Conservation (phyloP, 2,329 filamentous ascomycete species). For the Botrytis fabae region DNA sequence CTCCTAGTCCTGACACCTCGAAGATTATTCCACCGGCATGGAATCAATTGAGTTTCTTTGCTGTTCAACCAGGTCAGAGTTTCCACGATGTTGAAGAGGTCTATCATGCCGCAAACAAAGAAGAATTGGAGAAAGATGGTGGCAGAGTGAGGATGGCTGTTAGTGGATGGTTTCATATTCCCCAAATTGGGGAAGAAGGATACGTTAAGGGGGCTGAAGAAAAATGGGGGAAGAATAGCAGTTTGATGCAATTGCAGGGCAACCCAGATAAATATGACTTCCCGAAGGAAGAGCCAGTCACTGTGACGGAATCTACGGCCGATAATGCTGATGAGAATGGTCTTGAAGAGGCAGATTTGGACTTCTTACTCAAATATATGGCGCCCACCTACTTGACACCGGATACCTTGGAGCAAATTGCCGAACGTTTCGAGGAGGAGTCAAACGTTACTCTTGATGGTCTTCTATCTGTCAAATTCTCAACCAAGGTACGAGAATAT, state of each 20-base stretch:
- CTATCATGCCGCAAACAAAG: conserved; percentile 66
- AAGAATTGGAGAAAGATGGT: conserved; percentile 65
- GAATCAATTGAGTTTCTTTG: conserved; percentile 98
- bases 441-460: conserved; percentile 80
- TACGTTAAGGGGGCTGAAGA: conserved; percentile 87
- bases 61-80: conserved; percentile 95
- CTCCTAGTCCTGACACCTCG: conserved; percentile 74
- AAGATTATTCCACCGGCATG: conserved; percentile 90
- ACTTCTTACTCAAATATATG: conserved; percentile 89
- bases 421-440: conserved; percentile 76
- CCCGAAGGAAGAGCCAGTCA: conserved; percentile 63
- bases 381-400: conserved; percentile 88
- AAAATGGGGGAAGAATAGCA: conserved; percentile 83
- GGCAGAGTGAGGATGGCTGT: conserved; percentile 93
- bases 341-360: conserved; percentile 77
- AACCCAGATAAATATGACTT: conserved; percentile 87
- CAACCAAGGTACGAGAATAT: conserved; percentile 67
- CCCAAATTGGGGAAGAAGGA: conserved; percentile 89
- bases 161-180: conserved; percentile 98
- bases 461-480: conserved; percentile 78
- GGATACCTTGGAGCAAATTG: conserved; percentile 81
- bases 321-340: conserved; percentile 49
- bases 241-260: conserved; percentile 87
- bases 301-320: conserved; percentile 41
- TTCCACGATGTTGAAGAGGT: conserved; percentile 99